These are phyloP conservation scores for Seiridium cupressi DNA, from an alignment of 2,329 filamentous ascomycete species.

Conservation along the genomic window DNA sequence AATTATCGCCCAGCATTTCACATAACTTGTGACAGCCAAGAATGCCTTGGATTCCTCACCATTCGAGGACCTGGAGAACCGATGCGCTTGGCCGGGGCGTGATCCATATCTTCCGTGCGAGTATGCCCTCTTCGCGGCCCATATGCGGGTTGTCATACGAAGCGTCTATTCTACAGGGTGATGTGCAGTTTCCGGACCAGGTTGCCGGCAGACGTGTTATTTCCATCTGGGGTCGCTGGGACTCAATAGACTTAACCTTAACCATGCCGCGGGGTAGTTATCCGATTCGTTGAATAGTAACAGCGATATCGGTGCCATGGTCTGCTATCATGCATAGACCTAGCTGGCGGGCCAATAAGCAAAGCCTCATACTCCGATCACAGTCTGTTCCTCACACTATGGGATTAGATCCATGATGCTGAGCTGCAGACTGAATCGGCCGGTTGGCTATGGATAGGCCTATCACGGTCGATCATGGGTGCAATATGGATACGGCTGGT, in stretches of 20 bases:
- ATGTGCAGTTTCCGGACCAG: background rate
- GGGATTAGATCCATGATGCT: background rate
- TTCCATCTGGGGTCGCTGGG: background rate
- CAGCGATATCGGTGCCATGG: slow-evolving; percentile 5
- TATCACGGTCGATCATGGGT: background rate
- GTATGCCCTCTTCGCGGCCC: too few relatives aligned
- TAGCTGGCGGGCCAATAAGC: background rate
- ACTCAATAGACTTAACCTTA: background rate
- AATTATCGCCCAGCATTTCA: too few relatives aligned
- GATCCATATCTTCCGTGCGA: too few relatives aligned
- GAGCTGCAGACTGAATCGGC: background rate
- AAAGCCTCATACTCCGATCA: background rate
- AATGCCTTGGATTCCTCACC: too few relatives aligned
- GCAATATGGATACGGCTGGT: background rate
- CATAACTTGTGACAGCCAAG: too few relatives aligned
- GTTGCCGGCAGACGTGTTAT: background rate
- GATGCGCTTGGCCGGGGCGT: too few relatives aligned
- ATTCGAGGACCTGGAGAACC: too few relatives aligned
- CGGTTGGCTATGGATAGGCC: background rate
- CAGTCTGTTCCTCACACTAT: background rate
- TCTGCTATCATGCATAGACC: background rate
- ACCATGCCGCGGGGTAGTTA: background rate
- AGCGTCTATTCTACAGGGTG: too few relatives aligned
- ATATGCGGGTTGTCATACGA: too few relatives aligned
- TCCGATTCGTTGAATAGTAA: background rate